These are phyloP conservation scores for Amoebophrya sp. DNA, from an alignment of 169 alveolate genomes.

Conservation along the genomic window DNA sequence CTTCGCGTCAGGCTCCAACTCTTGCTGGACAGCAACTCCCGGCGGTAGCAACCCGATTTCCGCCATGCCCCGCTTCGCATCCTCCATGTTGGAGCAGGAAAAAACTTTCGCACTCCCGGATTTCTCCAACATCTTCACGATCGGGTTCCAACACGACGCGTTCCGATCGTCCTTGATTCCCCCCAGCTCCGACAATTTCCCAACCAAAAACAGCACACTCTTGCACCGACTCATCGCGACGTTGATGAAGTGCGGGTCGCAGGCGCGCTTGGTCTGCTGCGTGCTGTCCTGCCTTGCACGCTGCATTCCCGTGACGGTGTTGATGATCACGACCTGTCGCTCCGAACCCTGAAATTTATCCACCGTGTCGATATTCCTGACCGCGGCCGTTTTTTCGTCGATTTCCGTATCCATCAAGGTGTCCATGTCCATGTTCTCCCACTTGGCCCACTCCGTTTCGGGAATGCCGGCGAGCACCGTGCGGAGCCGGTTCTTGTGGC, in stretches of 20 bases:
- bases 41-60: too few species aligned
- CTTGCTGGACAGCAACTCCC: too few species aligned
- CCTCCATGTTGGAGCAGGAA: too few species aligned
- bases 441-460: conserved; percentile 24
- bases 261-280: not conserved
- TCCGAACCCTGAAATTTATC: conserved; percentile 33
- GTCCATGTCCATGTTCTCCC: conserved; percentile 19
- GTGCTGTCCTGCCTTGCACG: not conserved
- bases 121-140: too few species aligned
- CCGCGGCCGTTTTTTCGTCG: conserved; percentile 8
- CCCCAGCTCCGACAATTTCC: conserved; percentile 5
- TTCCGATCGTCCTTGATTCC: too few species aligned
- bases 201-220: conserved; percentile 24
- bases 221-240: conserved; percentile 32
- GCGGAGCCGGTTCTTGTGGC: conserved; percentile 26
- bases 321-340: conserved; percentile 27
- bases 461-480: conserved; percentile 28
- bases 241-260: conserved; percentile 32
- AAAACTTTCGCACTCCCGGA: too few species aligned
- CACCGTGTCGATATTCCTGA: conserved; percentile 30
- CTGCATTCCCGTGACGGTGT: not conserved
- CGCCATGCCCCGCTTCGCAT: too few species aligned
- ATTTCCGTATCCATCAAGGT: conserved; percentile 14
- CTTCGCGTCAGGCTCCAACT: too few species aligned
- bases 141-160: too few species aligned